These are phyloP conservation scores for Parietaria judaica DNA, from an alignment of 306 rosid genomes.

Conservation along the genomic window DNA sequence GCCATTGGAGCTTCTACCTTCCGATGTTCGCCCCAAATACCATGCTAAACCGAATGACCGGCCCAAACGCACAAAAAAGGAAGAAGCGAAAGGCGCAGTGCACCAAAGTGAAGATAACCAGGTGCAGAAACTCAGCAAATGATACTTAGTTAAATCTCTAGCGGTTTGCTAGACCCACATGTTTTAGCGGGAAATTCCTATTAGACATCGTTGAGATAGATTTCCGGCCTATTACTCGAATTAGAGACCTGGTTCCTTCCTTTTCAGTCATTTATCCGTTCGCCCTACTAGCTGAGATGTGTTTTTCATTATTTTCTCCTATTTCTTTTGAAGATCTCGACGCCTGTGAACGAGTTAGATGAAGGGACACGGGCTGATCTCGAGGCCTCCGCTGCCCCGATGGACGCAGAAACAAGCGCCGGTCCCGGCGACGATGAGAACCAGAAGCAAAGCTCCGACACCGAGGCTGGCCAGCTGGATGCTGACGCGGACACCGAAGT, in stretches of 20 bases:
- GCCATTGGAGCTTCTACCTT: slow-evolving; percentile 78
- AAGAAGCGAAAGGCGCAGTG: slow-evolving; percentile 53
- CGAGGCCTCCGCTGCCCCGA: slow-evolving; percentile 36
- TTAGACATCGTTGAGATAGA: too few relatives aligned
- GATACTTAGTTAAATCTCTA: slow-evolving; percentile 14
- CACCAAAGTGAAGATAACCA: slow-evolving; percentile 80
- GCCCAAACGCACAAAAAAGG: slow-evolving; percentile 79
- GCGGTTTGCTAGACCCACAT: background rate
- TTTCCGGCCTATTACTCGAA: too few relatives aligned
- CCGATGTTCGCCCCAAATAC: slow-evolving; percentile 74
- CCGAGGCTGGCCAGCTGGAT: slow-evolving; percentile 72
- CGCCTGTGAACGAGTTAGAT: slow-evolving; percentile 59
- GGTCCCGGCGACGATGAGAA: slow-evolving; percentile 53
- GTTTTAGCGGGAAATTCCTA: too few relatives aligned
- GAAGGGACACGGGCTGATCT: slow-evolving; percentile 56
- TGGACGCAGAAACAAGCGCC: slow-evolving; percentile 47
- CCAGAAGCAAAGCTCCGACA: slow-evolving; percentile 71
- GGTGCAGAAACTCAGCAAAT: slow-evolving; percentile 31
- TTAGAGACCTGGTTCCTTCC: too few relatives aligned
- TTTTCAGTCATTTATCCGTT: too few relatives aligned
- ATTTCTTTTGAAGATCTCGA: slow-evolving; percentile 35
- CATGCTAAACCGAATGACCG: slow-evolving; percentile 76
- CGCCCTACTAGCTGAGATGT: background rate
- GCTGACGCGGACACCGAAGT: slow-evolving; percentile 75
- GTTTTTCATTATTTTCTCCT: background rate